These are phyloP conservation scores for Solanum virginianum DNA, from an alignment of 257 asterid species.

Conservation along the genomic window DNA sequence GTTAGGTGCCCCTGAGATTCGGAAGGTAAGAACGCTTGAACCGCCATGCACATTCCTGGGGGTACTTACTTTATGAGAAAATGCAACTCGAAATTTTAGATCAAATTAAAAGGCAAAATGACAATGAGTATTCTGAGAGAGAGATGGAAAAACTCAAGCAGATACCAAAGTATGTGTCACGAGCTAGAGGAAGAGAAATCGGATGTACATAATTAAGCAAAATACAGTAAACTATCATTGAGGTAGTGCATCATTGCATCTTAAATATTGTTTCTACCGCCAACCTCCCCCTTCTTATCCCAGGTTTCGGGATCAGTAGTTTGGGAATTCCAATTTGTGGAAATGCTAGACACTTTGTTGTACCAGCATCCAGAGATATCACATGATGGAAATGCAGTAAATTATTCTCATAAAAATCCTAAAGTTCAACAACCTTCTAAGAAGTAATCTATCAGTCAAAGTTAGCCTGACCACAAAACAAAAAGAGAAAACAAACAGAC, in stretches of 20 bases:
- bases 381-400: not conserved
- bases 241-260: not conserved
- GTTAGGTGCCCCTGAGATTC: conserved; percentile 40
- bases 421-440: not conserved
- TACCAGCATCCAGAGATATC: not conserved
- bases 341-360: too few species aligned
- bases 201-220: not conserved
- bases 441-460: not conserved
- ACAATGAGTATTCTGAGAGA: not conserved
- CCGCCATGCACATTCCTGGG: conserved; percentile 79
- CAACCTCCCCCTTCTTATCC: too few species aligned
- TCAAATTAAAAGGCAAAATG: not conserved
- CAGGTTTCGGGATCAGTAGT: too few species aligned
- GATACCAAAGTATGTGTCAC: not conserved
- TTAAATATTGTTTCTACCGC: not conserved
- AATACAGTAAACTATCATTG: not conserved
- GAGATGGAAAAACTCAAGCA: not conserved
- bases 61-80: not conserved
- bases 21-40: conserved; percentile 49
- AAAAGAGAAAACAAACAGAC: conserved; percentile 1
- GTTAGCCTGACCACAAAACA: not conserved
- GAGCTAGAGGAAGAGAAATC: not conserved
- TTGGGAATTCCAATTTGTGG: too few species aligned
- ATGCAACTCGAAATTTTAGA: not conserved
- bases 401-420: not conserved